Base-by-base conservation (phyloP, 176 grass and related monocot species). In the Triticum monococcum region DNA sequence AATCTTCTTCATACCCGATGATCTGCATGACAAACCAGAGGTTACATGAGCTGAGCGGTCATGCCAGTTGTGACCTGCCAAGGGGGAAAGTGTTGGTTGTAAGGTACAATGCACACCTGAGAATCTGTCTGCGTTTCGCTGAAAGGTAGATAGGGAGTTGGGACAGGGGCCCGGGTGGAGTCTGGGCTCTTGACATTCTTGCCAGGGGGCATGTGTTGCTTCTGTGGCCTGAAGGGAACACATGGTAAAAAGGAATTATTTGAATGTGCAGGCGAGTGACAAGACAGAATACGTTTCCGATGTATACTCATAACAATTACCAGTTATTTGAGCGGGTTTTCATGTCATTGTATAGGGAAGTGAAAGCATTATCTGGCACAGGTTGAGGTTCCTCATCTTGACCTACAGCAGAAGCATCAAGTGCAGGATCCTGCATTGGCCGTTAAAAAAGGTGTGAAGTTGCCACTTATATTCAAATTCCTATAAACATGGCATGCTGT, bases 81-180 rank as follows among this genome's bases (percentile, higher is more conserved):
- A 22, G 25, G 76, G 37, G 43, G 6, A 8, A 52, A 91, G 14
- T 56, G 62, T 66, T 72, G 72, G 81, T 82, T 68, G n/a, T 36
- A 81, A 24, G 62, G 56, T 13, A 43, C 26, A 81, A 64, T 66
- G 40, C 64, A 38, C 20, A 98, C 93, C 96, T 98, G 96, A 36
- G 93, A 94, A 62, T 95, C 96, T 16, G 96, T 86, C 75, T 95
- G 96, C 5, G 96, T 94, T 87, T 95, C 96, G 68, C 93, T 98
- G 83, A 98, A 98, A 79, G 83, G 81, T 81, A 91, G 80, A 71
- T 92, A 95, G 30, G 84, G 16, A 61, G 83, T 67, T 18, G 88
- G 52, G 1, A 79, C 79, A 32, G 83, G 72, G 50, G 52, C 31
- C 1, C 50, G 38, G 72, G 38, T 10, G 14, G 84, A 83, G 64